phyloP scores from a whole-genome alignment of 352 stramenopile genomes.

The Phytophthora hybrid region DNA sequence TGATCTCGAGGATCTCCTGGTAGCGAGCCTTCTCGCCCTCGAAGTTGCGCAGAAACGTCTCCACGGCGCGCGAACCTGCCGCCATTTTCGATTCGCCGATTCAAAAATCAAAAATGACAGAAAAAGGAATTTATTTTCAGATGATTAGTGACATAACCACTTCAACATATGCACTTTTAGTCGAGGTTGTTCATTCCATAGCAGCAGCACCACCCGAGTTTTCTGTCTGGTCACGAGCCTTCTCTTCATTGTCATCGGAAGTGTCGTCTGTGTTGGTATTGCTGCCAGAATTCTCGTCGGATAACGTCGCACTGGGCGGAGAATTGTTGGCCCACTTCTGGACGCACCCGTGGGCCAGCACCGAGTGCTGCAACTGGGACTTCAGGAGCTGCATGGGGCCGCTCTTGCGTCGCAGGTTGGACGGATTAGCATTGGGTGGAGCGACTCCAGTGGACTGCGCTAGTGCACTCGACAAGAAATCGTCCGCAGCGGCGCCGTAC shows the following conservation, averaged over 20 bases:
- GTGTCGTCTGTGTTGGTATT: not conserved
- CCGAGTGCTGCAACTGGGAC: slow-evolving; percentile 57
- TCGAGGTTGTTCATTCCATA: slow-evolving; percentile 25
- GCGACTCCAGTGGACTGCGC: slow-evolving; percentile 52
- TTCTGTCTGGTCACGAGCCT: slow-evolving; percentile 6
- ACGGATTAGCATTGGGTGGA: not conserved
- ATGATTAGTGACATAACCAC: slow-evolving; percentile 3
- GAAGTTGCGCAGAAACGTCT: slow-evolving; percentile 81
- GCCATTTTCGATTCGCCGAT: slow-evolving; percentile 25
- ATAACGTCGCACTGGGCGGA: slow-evolving; percentile 17
- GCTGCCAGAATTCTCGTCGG: slow-evolving; percentile 6
- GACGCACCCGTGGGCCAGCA: slow-evolving; percentile 63
- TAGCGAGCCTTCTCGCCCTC: slow-evolving; percentile 49
- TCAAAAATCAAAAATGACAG: slow-evolving; percentile 28
- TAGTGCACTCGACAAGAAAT: slow-evolving; percentile 66
- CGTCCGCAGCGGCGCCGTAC: slow-evolving; percentile 63
- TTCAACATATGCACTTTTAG: not conserved
- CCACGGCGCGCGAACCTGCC: slow-evolving; percentile 49
- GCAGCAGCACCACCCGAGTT: slow-evolving; percentile 20
- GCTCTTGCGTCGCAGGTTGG: slow-evolving; percentile 23
- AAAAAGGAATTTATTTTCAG: not conserved
- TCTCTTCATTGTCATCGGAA: slow-evolving; percentile 14
- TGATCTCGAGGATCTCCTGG: slow-evolving; percentile 74
- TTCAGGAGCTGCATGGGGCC: slow-evolving; percentile 57
- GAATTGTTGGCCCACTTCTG: slow-evolving; percentile 60